These are phyloP conservation scores for Penicillium rolfsii DNA, from an alignment of 2,329 filamentous ascomycete genomes.

Conservation along the genomic window DNA sequence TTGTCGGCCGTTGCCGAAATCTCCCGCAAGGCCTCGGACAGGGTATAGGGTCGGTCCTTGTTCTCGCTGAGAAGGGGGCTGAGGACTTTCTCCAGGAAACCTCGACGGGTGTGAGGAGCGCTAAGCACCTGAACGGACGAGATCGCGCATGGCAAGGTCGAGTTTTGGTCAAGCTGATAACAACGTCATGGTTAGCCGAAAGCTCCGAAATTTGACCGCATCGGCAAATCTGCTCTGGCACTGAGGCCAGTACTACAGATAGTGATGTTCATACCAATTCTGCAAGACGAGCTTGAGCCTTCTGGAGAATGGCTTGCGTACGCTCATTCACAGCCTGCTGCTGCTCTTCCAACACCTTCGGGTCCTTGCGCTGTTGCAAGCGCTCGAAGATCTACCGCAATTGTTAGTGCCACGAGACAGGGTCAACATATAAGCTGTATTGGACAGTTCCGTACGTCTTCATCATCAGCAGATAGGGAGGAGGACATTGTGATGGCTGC, in stretches of 20 bases:
- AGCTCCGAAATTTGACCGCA: conserved; percentile 11
- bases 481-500: conserved; percentile 49
- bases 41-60: conserved; percentile 69
- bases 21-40: conserved; percentile 76
- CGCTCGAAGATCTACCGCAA: conserved; percentile 40
- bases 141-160: conserved; percentile 83
- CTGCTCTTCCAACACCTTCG: conserved; percentile 61
- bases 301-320: conserved; percentile 61
- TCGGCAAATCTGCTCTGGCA: neutral
- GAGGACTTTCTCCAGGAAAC: conserved; percentile 82
- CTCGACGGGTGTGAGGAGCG: conserved; percentile 77
- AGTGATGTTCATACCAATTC: conserved; percentile 60
- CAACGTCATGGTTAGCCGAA: conserved; percentile 23
- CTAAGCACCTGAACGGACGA: conserved; percentile 83
- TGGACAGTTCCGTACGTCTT: conserved; percentile 37
- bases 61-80: conserved; percentile 73
- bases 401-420: conserved; percentile 15
- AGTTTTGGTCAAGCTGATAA: conserved; percentile 74
- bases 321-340: conserved; percentile 64
- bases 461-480: conserved; percentile 47
- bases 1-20: conserved; percentile 72
- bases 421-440: conserved; percentile 3
- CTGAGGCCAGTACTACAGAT: conserved; percentile 3
- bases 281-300: conserved; percentile 64
- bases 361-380: conserved; percentile 58